Conservation (phyloP, 23 red algal species). For the Pyropia haitanensis region DNA sequence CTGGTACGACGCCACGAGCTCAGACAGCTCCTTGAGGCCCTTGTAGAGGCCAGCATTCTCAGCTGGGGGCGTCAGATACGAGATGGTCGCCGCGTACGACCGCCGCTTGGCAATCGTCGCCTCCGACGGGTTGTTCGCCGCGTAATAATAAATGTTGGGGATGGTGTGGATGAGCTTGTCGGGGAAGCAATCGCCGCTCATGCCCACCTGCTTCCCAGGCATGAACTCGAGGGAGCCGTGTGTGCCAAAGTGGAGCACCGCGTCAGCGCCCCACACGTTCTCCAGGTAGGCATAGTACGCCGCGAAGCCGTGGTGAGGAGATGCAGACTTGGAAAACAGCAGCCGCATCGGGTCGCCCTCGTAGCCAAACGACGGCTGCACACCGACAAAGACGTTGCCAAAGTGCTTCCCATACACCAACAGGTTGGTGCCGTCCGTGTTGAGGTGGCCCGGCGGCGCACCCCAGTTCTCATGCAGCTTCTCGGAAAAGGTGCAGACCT, state of each 20-base stretch:
- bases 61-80: conserved; percentile 94
- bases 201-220: conserved; percentile 99
- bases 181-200: conserved; percentile 91
- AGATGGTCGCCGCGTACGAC: conserved; percentile 95
- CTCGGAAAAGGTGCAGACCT: conserved; percentile 64
- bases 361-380: conserved; percentile 97
- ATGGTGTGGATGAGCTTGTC: conserved; percentile 81
- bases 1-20: conserved; percentile 89
- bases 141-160: conserved; percentile 99
- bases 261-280: conserved; percentile 84
- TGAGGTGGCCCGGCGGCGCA: conserved; percentile 82
- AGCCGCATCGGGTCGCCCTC: conserved; percentile 99
- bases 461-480: conserved; percentile 94
- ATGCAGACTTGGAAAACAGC: conserved; percentile 93
- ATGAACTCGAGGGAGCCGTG: conserved; percentile 99
- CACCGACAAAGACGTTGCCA: conserved; percentile 88
- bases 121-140: conserved; percentile 98
- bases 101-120: conserved; percentile 98
- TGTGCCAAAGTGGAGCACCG: conserved; percentile 97
- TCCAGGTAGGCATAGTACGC: conserved; percentile 89
- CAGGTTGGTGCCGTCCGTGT: conserved; percentile 91
- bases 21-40: conserved; percentile 84
- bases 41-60: conserved; percentile 99
- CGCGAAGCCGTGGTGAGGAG: conserved; percentile 96
- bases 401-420: conserved; percentile 87